phyloP scores from a whole-genome alignment of 805 yeast genomes.

The Brettanomyces naardenensis region DNA sequence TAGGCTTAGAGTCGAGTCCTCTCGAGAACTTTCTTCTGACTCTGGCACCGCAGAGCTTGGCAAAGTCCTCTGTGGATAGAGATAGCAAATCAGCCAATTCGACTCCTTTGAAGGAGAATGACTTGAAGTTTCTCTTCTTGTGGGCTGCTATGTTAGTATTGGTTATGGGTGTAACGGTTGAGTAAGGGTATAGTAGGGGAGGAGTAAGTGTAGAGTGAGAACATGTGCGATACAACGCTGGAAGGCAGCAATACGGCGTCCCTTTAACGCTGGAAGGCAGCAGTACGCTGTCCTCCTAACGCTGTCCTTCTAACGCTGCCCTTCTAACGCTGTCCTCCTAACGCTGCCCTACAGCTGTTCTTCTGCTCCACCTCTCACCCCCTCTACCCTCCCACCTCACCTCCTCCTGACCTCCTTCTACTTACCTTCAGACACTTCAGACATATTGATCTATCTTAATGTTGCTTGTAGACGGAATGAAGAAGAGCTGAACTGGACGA shows the following conservation, averaged over 20 bases:
- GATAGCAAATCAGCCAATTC: conserved; percentile 90
- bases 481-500: neutral
- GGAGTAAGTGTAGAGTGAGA: neutral
- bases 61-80: conserved; percentile 93
- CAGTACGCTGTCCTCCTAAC: too few relatives aligned
- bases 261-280: too few relatives aligned
- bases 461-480: neutral
- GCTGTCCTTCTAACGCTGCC: too few relatives aligned
- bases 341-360: too few relatives aligned
- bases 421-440: neutral
- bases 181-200: neutral
- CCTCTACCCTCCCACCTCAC: too few relatives aligned
- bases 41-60: conserved; percentile 95
- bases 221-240: neutral
- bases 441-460: neutral
- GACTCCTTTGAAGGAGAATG: conserved; percentile 98
- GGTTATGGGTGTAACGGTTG: neutral
- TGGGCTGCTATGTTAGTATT: conserved; percentile 24
- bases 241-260: too few relatives aligned
- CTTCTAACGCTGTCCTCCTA: too few relatives aligned
- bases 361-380: too few relatives aligned
- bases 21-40: conserved; percentile 99
- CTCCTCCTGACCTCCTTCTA: neutral
- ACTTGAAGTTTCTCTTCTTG: conserved; percentile 89
- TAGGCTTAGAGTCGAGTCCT: conserved; percentile 93